A percentile compares a stretch with the other conserved stretches of the same genome.
phyloP scores from a whole-genome alignment of 2,329 filamentous ascomycete species.

The Aspergillus niger region DNA sequence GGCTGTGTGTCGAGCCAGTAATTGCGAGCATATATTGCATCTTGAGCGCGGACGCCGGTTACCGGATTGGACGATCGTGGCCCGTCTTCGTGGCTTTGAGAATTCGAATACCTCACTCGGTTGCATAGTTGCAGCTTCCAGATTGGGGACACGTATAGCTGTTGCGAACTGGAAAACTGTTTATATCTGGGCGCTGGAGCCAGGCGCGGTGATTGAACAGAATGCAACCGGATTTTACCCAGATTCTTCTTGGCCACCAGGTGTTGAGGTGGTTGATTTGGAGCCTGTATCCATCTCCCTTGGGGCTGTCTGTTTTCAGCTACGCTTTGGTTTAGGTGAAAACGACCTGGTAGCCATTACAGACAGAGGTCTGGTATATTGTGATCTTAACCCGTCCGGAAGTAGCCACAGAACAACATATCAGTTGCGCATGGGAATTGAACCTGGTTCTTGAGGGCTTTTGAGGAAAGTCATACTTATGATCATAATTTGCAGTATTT shows the following conservation, averaged over 20 bases:
- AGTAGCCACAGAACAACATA: slow-evolving; percentile 24
- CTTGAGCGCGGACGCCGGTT: slow-evolving; percentile 45
- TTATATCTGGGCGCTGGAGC: slow-evolving; percentile 45
- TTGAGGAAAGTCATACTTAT: background rate
- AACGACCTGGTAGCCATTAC: slow-evolving; percentile 45
- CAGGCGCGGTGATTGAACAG: slow-evolving; percentile 38
- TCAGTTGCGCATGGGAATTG: slow-evolving; percentile 9
- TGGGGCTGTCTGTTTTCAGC: slow-evolving; percentile 42
- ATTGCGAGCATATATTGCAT: slow-evolving; percentile 39
- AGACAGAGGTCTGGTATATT: slow-evolving; percentile 44
- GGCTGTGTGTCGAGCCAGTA: slow-evolving; percentile 26
- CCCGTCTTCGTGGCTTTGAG: slow-evolving; percentile 39
- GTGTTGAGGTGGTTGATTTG: slow-evolving; percentile 30
- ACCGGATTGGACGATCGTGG: slow-evolving; percentile 38
- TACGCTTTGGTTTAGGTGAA: slow-evolving; percentile 38
- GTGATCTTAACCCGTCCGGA: slow-evolving; percentile 37
- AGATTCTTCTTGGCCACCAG: slow-evolving; percentile 25
- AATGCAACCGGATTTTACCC: slow-evolving; percentile 37
- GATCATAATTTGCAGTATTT: too few species aligned
- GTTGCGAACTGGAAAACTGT: slow-evolving; percentile 46
- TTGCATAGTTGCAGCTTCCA: slow-evolving; percentile 41
- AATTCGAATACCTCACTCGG: slow-evolving; percentile 39
- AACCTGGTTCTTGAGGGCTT: background rate
- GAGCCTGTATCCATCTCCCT: slow-evolving; percentile 36
- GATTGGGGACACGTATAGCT: slow-evolving; percentile 41